These are phyloP conservation scores for Ustilago crameri DNA, from an alignment of 1,284 basidiomycete species.

Conservation along the genomic window DNA sequence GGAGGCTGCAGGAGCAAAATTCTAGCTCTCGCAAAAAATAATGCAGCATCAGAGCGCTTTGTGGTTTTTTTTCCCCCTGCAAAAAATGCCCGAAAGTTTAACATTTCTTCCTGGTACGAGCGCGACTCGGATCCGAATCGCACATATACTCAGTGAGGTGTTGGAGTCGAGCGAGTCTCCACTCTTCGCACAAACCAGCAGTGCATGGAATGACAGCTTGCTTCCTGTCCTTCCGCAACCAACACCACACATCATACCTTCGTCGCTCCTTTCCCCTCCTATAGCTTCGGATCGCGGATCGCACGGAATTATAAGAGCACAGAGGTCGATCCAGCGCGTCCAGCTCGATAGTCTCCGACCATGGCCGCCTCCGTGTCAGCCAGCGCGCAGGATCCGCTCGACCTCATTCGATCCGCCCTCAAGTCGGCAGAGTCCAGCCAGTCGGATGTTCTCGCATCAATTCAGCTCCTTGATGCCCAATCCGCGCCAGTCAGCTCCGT, in stretches of 20 bases:
- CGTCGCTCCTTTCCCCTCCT: background rate
- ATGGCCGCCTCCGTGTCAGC: conserved; percentile 22
- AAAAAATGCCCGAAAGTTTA: conserved; percentile 9
- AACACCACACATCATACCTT: background rate
- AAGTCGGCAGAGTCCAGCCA: conserved; percentile 2
- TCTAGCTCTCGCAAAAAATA: background rate
- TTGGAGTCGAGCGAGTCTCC: conserved; percentile 3
- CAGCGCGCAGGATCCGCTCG: conserved; percentile 26
- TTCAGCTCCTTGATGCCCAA: conserved; percentile 31
- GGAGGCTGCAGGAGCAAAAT: conserved; percentile 8
- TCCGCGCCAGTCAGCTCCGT: conserved; percentile 22
- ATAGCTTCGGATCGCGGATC: background rate
- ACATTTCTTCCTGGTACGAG: conserved; percentile 7
- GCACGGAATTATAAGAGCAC: background rate
- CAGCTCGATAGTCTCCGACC: background rate
- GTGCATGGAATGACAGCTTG: background rate
- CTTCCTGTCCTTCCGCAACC: background rate
- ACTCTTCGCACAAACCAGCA: conserved; percentile 5
- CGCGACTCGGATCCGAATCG: conserved; percentile 13
- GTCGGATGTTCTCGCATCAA: conserved; percentile 19
- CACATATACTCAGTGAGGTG: background rate
- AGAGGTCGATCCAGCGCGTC: background rate
- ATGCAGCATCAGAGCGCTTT: background rate
- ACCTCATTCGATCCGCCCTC: conserved; percentile 42
- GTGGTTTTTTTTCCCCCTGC: too few species aligned